Evolutionary conservation across 1,284 basidiomycete genomes (phyloP), one percentile per base, ranked within the genome.

Genomic region (Leccinum proliferum): DNA sequence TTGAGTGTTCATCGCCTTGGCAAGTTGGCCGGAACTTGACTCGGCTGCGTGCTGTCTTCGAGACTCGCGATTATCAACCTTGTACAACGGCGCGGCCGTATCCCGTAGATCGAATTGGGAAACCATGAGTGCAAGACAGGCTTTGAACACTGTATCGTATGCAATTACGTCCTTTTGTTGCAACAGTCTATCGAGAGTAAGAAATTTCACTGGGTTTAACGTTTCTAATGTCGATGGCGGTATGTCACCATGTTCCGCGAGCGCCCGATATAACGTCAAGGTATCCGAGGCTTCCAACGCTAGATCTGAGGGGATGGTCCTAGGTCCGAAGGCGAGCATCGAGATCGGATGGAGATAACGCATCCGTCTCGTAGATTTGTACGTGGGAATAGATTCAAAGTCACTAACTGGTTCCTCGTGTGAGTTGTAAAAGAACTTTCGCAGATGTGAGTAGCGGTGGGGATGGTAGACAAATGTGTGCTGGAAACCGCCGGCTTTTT

Each of bases 381-480:
- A 72, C 0, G 72, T 62, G 12, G 69, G 58, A 11, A 87, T 67
- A 6, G 81, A 80, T 12, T 65, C 63, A 65, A 86, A 84, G 0
- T 41, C 8, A 9, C 56, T 29, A 4, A 43, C 21, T 0, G 65
- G 62, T 5, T 65, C 21, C 14, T 69, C 62, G 15, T 73, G 68
- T 11, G 82, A 67, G 55, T 76, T 70, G 65, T 87, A 90, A 59
- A 77, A 79, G 68, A 81, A 87, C 70, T 90, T 90, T 57, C 88
- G 81, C 1, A 90, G 77, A 67, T 89, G 87, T 2, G 87, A 89
- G 69, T 89, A 90, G 4, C 88, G 83, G 69, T 88, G 82, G 2
- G 80, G 82, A 70, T 89, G 84, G 61, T 83, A 72, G 37, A 90
- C 79, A 69, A 86, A 83, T 2, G 75, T 77, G 69, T 89, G 83